These are phyloP conservation scores for Phyllosticta citrichinensis DNA, from an alignment of 2,329 filamentous ascomycete genomes.

Conservation along the genomic window DNA sequence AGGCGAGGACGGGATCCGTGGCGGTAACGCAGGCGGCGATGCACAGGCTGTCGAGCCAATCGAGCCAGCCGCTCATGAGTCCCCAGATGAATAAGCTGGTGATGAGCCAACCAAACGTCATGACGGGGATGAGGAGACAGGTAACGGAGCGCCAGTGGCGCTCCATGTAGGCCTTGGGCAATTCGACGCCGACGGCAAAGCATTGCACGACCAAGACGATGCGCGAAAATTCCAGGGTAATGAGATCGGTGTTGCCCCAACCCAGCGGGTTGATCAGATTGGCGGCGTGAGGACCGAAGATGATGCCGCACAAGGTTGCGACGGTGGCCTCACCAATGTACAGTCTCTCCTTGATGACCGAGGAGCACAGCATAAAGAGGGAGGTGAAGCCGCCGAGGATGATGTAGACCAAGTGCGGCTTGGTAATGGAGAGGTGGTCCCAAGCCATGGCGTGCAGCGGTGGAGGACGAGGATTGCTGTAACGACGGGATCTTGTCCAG, in stretches of 20 bases:
- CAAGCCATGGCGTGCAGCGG: conserved; percentile 51
- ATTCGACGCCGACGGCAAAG: conserved; percentile 82
- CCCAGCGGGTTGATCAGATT: conserved; percentile 62
- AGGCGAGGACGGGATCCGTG: conserved; percentile 92
- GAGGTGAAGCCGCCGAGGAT: conserved; percentile 96
- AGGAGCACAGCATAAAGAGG: conserved; percentile 96
- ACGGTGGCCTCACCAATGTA: conserved; percentile 99
- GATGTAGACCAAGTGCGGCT: conserved; percentile 95
- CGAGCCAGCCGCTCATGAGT: conserved; percentile 62
- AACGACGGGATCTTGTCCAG: conserved; percentile 5
- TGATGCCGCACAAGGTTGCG: conserved; percentile 76
- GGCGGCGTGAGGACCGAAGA: conserved; percentile 78
- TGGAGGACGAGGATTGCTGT: not conserved
- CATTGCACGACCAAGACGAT: conserved; percentile 87
- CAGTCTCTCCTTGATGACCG: conserved; percentile 94
- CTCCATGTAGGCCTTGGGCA: conserved; percentile 95
- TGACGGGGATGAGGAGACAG: conserved; percentile 83
- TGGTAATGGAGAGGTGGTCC: conserved; percentile 76
- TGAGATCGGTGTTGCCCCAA: conserved; percentile 79
- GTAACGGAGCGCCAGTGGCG: conserved; percentile 90
- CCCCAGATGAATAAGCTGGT: conserved; percentile 94
- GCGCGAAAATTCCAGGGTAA: conserved; percentile 81
- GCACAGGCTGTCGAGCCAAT: conserved; percentile 82
- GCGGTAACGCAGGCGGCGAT: conserved; percentile 91
- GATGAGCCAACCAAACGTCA: conserved; percentile 92